Percentiles rank a stretch among this genome's conserved stretches.
phyloP scores from a whole-genome alignment of 2,329 filamentous ascomycete genomes.

The Parastagonospora nodorum region DNA sequence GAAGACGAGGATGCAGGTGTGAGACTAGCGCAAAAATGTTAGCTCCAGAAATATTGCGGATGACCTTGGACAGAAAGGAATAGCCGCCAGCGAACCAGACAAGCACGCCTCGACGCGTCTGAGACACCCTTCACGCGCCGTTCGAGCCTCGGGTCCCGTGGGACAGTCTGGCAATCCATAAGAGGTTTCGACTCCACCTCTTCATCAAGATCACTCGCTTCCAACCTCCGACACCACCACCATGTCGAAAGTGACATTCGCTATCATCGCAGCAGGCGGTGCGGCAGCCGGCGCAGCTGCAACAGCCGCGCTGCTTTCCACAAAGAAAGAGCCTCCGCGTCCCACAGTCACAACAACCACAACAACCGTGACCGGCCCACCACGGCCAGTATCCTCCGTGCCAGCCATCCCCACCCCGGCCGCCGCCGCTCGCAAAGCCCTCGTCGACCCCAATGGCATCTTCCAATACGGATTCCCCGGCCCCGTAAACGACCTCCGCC shows the following conservation, averaged over 20 bases:
- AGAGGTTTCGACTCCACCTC: conserved; percentile 4
- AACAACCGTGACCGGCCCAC: conserved; percentile 36
- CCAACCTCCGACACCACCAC: conserved; percentile 8
- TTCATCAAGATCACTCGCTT: not conserved
- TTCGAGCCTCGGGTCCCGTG: conserved; percentile 32
- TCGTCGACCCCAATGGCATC: conserved; percentile 57
- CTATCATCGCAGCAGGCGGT: conserved; percentile 54
- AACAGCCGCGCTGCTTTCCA: conserved; percentile 53
- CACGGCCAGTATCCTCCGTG: conserved; percentile 30
- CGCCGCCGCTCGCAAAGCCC: conserved; percentile 28
- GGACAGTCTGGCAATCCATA: conserved; percentile 14
- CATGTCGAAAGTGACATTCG: conserved; percentile 59
- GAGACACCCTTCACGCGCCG: conserved; percentile 44
- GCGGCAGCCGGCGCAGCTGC: conserved; percentile 56
- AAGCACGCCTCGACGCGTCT: conserved; percentile 40
- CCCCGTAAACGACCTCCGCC: conserved; percentile 80
- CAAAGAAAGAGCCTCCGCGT: conserved; percentile 35
- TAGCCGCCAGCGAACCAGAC: conserved; percentile 37
- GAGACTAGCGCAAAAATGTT: conserved; percentile 16
- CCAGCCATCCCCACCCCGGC: conserved; percentile 31
- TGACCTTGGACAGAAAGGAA: conserved; percentile 14
- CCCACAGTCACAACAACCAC: conserved; percentile 39
- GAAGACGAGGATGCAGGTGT: not conserved
- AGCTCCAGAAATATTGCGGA: conserved; percentile 21
- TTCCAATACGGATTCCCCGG: conserved; percentile 79